Evolutionary conservation across 108 stramenopile species (phyloP).

Genomic region (Cyclostephanos invisitatus): DNA sequence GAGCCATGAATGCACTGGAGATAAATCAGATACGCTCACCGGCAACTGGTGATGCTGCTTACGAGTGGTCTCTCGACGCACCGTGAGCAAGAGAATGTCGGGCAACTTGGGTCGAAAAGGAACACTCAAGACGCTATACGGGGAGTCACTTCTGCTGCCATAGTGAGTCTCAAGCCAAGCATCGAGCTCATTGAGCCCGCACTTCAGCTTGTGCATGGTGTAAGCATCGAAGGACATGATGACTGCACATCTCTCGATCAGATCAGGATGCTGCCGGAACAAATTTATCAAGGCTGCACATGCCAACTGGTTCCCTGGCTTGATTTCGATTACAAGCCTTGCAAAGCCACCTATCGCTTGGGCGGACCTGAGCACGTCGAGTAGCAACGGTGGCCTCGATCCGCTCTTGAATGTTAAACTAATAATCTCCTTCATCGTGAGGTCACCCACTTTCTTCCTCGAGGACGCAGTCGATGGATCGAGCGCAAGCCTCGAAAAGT

Average conservation of each 20-base stretch:
- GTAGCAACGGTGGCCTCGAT: constrained; percentile 65
- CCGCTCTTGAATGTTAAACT: constrained; percentile 67
- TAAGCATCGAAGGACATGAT: constrained; percentile 80
- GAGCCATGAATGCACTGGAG: constrained; percentile 62
- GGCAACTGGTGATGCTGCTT: constrained; percentile 51
- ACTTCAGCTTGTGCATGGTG: constrained; percentile 66
- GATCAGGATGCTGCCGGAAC: constrained; percentile 64
- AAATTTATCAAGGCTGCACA: constrained; percentile 65
- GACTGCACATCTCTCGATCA: constrained; percentile 57
- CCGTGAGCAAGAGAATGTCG: constrained; percentile 65
- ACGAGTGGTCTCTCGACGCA: constrained; percentile 43
- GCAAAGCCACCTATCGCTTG: constrained; percentile 61
- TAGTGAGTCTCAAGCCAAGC: constrained; percentile 6
- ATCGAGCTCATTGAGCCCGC: constrained; percentile 46
- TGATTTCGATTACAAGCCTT: constrained; percentile 73
- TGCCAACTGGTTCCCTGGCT: constrained; percentile 73
- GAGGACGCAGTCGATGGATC: constrained; percentile 47
- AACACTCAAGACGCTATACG: constrained; percentile 11
- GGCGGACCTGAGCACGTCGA: constrained; percentile 71
- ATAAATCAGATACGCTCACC: constrained; percentile 53
- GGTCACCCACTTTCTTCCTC: constrained; percentile 54
- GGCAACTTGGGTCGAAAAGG: constrained; percentile 31
- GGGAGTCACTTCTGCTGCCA: constrained; percentile 8
- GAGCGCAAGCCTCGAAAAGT: constrained; percentile 67
- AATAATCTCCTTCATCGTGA: constrained; percentile 76